Evolutionary conservation across 176 grass and related monocot species (phyloP).

Genomic region (Lolium rigidum): DNA sequence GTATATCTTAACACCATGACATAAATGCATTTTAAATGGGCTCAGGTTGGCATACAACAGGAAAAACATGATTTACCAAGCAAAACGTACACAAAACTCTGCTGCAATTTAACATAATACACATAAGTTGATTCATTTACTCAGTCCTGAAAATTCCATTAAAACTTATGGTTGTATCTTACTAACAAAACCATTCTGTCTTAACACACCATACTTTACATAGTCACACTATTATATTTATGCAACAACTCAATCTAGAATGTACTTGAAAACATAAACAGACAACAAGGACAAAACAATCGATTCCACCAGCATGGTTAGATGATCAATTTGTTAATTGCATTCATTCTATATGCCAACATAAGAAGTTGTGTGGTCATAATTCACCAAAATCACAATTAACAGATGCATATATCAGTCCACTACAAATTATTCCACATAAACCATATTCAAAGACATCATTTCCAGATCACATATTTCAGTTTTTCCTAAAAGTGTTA

Average conservation of each 20-base stretch:
- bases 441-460: not conserved
- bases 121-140: slow-evolving; percentile 25
- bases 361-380: not conserved
- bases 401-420: slow-evolving; percentile 5
- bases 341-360: not conserved
- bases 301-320: not conserved
- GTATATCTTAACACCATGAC: too few relatives aligned
- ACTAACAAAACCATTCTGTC: not conserved
- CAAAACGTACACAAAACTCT: not conserved
- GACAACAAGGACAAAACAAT: not conserved
- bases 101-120: not conserved
- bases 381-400: slow-evolving; percentile 28
- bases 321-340: not conserved
- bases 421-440: not conserved
- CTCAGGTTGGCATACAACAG: too few relatives aligned
- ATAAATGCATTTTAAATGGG: too few relatives aligned
- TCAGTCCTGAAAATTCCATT: not conserved
- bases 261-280: not conserved
- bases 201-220: slow-evolving; percentile 16
- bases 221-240: not conserved
- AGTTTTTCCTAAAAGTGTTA: not conserved
- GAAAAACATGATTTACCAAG: not conserved
- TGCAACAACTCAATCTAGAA: not conserved
- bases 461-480: slow-evolving; percentile 12
- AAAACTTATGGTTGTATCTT: not conserved